These are phyloP conservation scores for Schizophyllum amplum DNA, from an alignment of 1,284 basidiomycete species.

Conservation along the genomic window DNA sequence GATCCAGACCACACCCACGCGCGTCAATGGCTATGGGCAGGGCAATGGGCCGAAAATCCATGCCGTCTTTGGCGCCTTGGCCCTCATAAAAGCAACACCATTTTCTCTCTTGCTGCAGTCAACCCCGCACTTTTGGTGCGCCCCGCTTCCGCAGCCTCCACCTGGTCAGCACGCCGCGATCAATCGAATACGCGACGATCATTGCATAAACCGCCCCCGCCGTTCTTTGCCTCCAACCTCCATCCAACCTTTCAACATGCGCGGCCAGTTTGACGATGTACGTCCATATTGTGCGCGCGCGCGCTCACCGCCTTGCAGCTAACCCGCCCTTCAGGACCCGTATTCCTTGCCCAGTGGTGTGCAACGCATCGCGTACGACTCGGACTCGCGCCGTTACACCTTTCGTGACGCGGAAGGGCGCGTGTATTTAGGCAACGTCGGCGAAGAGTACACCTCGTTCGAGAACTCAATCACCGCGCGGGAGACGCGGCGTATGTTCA, in stretches of 20 bases:
- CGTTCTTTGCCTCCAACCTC: neutral
- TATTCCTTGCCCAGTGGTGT: slow-evolving; percentile 44
- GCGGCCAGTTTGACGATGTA: neutral
- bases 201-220: neutral
- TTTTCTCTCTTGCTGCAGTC: neutral
- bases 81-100: neutral
- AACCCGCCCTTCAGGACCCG: slow-evolving; percentile 28
- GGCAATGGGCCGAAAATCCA: neutral
- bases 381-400: slow-evolving; percentile 39
- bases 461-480: neutral
- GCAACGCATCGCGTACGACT: slow-evolving; percentile 42
- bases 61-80: neutral
- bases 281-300: neutral
- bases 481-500: neutral
- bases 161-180: neutral
- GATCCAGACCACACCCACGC: too few species aligned
- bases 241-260: neutral
- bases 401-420: slow-evolving; percentile 22
- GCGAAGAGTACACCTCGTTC: neutral
- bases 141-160: too few species aligned
- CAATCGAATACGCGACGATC: neutral
- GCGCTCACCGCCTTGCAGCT: neutral
- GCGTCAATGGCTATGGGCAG: too few species aligned
- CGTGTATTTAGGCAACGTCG: neutral
- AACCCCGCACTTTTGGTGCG: too few species aligned